Base-by-base conservation (phyloP, 768 basidiomycete genomes). In the Lanmaoa rubissima region DNA sequence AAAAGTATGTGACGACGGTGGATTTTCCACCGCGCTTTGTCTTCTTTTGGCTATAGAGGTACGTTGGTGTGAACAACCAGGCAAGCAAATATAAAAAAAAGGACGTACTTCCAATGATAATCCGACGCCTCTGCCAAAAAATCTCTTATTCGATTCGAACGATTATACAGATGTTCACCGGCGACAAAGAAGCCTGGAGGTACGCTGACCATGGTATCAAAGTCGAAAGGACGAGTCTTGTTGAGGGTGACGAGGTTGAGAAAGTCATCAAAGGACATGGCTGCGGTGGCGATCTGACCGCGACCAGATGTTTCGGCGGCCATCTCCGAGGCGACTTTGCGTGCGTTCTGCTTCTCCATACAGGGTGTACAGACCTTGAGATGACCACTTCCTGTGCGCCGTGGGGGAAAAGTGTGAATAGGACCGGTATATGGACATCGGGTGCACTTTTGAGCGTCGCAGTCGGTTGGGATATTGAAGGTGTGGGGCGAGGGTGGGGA, bases 1-100 rank as follows among this genome's bases (percentile, higher is more conserved):
- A 72, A 38, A 73, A 72, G 61, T 72, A 72, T 40, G 70, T 73
- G 46, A 72, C 70, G 59, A 72, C 70, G 24, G 70, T 73, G 1
- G 72, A 72, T 32, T 68, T 72, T 32, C 70, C 70, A 10, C 72
- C 70, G 13, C 72, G 70, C 44, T 73, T 72, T 7, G 70, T 72
- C 61, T 72, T 72, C 60, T 72, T 72, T 58, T 72, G 70, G 16
- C 70, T 72, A 26, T 16, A 28, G 17, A 14, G 31, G 31, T 6
- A 28, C 4, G 21, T 24, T 6, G 21, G 34, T 14, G 39, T 64
- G 57, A 50, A 44, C 17, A 36, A 12, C 31, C 9, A 17, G 11
- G 14, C 12, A n/a, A 38, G 39, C n/a, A 39, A 5, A 14, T 1
- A 3, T 11, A 14, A 10, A 26, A 28, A 28, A 26, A n/a, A 36